These are phyloP conservation scores for Solanum hybrid DNA, from an alignment of 305 asterid species.

Conservation along the genomic window DNA sequence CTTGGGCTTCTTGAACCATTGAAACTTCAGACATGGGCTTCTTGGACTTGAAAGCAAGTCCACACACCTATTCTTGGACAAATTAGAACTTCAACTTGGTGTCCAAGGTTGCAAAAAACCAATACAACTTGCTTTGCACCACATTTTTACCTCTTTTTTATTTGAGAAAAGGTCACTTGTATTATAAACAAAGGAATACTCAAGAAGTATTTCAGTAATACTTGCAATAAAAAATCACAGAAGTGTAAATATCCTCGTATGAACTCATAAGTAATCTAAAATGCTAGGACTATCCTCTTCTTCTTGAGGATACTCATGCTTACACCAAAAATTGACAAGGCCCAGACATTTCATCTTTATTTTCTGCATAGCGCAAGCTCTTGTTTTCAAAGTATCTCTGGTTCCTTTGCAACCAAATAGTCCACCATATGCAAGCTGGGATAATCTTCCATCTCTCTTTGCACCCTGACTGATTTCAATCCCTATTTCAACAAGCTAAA, in stretches of 20 bases:
- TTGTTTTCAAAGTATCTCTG: neutral
- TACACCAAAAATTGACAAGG: neutral
- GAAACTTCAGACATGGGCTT: neutral
- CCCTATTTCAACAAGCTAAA: neutral
- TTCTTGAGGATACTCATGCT: neutral
- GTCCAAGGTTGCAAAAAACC: neutral
- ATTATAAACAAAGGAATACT: neutral
- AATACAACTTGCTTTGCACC: neutral
- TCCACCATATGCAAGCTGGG: neutral
- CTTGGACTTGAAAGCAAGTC: neutral
- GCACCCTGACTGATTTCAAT: neutral
- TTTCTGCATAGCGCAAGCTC: neutral
- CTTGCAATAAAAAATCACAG: neutral
- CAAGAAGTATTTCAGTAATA: neutral
- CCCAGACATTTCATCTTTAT: neutral
- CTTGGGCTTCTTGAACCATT: neutral
- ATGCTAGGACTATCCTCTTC: neutral
- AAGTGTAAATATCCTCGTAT: neutral
- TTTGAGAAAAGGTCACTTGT: neutral
- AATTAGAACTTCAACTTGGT: neutral
- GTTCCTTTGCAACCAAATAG: neutral
- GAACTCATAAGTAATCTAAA: neutral
- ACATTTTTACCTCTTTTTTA: neutral
- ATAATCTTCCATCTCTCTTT: neutral
- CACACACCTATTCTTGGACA: neutral